These are phyloP conservation scores for Ophiostoma sp. DNA, from an alignment of 2,329 filamentous ascomycete species.

Conservation along the genomic window DNA sequence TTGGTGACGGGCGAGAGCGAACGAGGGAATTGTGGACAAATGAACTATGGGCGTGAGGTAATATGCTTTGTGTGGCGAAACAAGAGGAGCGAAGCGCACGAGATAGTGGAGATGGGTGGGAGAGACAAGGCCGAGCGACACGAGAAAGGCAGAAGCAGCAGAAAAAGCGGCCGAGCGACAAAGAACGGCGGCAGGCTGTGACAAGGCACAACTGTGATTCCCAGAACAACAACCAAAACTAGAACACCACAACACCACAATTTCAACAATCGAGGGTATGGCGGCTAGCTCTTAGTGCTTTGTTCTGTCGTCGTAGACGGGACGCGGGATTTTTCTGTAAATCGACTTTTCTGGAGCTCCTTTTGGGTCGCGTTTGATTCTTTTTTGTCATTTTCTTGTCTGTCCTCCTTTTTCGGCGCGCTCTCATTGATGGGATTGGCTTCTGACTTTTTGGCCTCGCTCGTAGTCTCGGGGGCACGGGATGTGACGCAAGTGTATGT, in stretches of 20 bases:
- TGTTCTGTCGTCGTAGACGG: constrained; percentile 4
- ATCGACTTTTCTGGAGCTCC: neutral
- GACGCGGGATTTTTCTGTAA: constrained; percentile 25
- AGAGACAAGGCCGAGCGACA: neutral
- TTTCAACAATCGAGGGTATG: constrained; percentile 12
- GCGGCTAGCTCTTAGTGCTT: constrained; percentile 23
- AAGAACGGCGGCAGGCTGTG: neutral
- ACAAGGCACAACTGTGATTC: neutral
- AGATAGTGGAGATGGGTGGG: neutral
- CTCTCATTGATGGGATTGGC: constrained; percentile 11
- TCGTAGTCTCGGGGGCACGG: constrained; percentile 3
- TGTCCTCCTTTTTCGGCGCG: neutral
- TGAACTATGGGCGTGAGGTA: constrained; percentile 8
- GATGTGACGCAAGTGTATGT: constrained; percentile 12
- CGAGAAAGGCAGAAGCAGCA: neutral
- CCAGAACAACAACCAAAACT: neutral
- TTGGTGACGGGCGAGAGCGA: neutral
- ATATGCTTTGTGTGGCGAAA: constrained; percentile 18
- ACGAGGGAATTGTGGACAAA: constrained; percentile 23
- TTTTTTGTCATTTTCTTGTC: neutral
- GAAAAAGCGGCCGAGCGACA: constrained; percentile 5
- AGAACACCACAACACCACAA: neutral
- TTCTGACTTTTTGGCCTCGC: neutral
- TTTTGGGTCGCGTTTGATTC: neutral
- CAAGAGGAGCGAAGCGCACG: neutral